Percentiles rank a stretch among this genome's conserved stretches.
These are phyloP conservation scores for Lactarius quietus DNA, from an alignment of 768 basidiomycete genomes.

Conservation along the genomic window DNA sequence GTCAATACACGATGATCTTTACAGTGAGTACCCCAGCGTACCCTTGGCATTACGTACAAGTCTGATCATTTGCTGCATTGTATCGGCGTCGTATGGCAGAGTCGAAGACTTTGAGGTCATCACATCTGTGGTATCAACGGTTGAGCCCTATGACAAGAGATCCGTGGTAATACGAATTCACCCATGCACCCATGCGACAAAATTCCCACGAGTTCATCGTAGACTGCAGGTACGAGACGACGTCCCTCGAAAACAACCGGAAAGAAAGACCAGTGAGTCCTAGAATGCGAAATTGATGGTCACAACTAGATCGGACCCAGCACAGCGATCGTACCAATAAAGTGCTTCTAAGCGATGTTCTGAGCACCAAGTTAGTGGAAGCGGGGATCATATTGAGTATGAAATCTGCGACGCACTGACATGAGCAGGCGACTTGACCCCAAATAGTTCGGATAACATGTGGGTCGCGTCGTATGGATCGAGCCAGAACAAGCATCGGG, in stretches of 20 bases:
- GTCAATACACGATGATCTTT: neutral
- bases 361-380: conserved; percentile 7
- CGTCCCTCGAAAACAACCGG: conserved; percentile 24
- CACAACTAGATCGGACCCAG: conserved; percentile 2
- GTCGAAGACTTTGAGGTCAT: conserved; percentile 21
- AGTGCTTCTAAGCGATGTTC: conserved; percentile 26
- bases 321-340: conserved; percentile 28
- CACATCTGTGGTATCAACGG: conserved; percentile 7
- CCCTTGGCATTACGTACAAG: conserved; percentile 16
- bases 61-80: conserved; percentile 14
- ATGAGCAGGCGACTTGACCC: conserved; percentile 23
- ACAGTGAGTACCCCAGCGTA: neutral
- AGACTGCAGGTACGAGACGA: conserved; percentile 7
- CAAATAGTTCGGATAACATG: conserved; percentile 31
- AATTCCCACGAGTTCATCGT: conserved; percentile 39
- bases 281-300: conserved; percentile 10
- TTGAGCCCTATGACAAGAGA: neutral
- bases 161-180: conserved; percentile 19
- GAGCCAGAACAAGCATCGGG: conserved; percentile 52
- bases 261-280: conserved; percentile 33
- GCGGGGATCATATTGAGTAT: no score
- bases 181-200: conserved; percentile 40
- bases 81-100: conserved; percentile 13
- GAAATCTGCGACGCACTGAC: conserved; percentile 18
- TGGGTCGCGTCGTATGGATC: conserved; percentile 39